A percentile compares a stretch with the other conserved stretches of the same genome.
These are phyloP conservation scores for Penicillium psychrofluorescens DNA, from an alignment of 495 filamentous ascomycete species.

Conservation along the genomic window DNA sequence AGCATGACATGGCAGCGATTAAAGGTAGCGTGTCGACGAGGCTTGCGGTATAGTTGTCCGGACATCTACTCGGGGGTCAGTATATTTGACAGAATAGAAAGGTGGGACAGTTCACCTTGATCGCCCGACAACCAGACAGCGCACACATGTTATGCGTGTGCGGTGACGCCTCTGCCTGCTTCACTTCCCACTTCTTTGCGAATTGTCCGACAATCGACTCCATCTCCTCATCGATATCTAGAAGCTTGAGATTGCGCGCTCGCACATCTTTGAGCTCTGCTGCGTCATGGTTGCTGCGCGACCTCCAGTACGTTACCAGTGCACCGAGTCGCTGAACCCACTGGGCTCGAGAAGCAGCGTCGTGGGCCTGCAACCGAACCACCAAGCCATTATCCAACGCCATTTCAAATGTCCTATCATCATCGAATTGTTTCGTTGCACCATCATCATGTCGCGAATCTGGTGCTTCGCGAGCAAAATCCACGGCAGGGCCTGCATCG, in stretches of 20 bases:
- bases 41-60: slow-evolving; percentile 60
- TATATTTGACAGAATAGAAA: slow-evolving; percentile 59
- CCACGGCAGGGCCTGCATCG: slow-evolving; percentile 40
- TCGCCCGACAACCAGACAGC: slow-evolving; percentile 56
- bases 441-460: slow-evolving; percentile 48
- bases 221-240: slow-evolving; percentile 64
- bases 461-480: slow-evolving; percentile 38
- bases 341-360: slow-evolving; percentile 49
- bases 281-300: slow-evolving; percentile 49
- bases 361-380: slow-evolving; percentile 60
- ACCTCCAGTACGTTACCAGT: slow-evolving; percentile 60
- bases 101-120: slow-evolving; percentile 36
- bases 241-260: slow-evolving; percentile 50
- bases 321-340: slow-evolving; percentile 57
- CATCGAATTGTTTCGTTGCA: slow-evolving; percentile 42
- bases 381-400: slow-evolving; percentile 55
- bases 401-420: slow-evolving; percentile 58
- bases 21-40: slow-evolving; percentile 57
- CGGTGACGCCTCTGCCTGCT: slow-evolving; percentile 55
- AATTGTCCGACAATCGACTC: slow-evolving; percentile 64
- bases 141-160: slow-evolving; percentile 65
- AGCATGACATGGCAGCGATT: slow-evolving; percentile 56
- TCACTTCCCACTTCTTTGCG: slow-evolving; percentile 68
- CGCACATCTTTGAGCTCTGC: slow-evolving; percentile 49
- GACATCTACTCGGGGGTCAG: slow-evolving; percentile 43